Evolutionary conservation across 331 rosid species (phyloP), one percentile per base, ranked within the genome.

Genomic region (Stylosanthes scabra): DNA sequence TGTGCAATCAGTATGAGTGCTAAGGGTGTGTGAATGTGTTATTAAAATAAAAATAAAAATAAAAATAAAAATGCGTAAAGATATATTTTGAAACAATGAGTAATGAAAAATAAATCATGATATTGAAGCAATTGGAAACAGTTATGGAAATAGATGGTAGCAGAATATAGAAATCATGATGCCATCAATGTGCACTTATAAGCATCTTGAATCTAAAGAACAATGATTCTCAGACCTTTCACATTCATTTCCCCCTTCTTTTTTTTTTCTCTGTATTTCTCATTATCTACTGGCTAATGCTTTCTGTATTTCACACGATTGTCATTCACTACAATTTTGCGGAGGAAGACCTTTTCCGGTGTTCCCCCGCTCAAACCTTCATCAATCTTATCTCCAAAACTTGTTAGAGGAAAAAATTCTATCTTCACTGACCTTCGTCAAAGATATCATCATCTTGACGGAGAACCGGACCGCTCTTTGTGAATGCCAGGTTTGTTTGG

Each of bases 341-440:
- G 42, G 42, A 63, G 51, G 42, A 59, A 49, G 67, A 68, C 79
- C 69, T 59, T 7, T 68, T 68, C 44, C 37, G 37, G 37, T 20
- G 25, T 20, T 20, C 25, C 25, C 41, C 2, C 42, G 58, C 28
- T 55, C 34, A 31, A 62, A 42, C 81, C 47, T 63, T 29, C 37
- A 13, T 58, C 39, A 11, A 54, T 27, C 25, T 40, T 31, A 51
- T 34, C 74, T n/a, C 40, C 65, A 20, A 70, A 62, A 47, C 63
- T 59, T 56, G 71, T 25, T 54, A n/a, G 29, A 5, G n/a, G 28
- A 25, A 67, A 16, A 59, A 68, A 46, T 12, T 59, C 71, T 46
- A 37, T 67, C 11, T 5, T 88, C 86, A 83, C 63, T 80, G 81
- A 52, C 71, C 74, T 76, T 86, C 93, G 59, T 89, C 89, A 27